Percentiles rank a stretch among this genome's conserved stretches.
Evolutionary conservation across 345 rosid species (phyloP).

Genomic region (Citrus hindsii): DNA sequence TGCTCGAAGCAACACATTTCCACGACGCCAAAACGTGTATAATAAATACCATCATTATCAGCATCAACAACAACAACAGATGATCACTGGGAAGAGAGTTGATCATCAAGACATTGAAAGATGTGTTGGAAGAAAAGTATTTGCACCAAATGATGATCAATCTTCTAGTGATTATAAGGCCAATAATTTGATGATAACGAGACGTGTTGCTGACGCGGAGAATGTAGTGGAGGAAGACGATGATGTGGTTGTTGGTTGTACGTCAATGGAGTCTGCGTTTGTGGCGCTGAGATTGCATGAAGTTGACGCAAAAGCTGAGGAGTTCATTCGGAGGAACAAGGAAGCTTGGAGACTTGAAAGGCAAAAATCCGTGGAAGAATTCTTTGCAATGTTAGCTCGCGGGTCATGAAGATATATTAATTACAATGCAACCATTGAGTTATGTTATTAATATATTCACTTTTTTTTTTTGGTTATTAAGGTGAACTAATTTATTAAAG

Average conservation of each 20-base stretch:
- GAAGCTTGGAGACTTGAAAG: conserved; percentile 15
- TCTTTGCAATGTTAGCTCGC: conserved; percentile 10
- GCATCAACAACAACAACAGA: background rate
- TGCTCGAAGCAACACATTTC: background rate
- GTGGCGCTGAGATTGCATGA: background rate
- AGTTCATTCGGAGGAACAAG: conserved; percentile 1
- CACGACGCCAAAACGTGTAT: background rate
- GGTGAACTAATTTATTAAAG: background rate
- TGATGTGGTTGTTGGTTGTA: too few relatives aligned
- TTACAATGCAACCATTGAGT: background rate
- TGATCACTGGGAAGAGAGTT: too few relatives aligned
- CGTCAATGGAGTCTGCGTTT: background rate
- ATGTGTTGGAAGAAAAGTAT: background rate
- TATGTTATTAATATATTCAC: background rate
- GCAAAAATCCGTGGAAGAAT: conserved; percentile 17
- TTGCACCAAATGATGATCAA: background rate
- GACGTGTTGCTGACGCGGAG: background rate
- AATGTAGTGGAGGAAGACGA: background rate
- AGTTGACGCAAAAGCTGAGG: conserved; percentile 27
- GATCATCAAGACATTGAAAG: background rate
- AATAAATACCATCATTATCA: background rate
- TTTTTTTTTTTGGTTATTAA: too few relatives aligned
- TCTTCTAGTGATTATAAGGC: background rate
- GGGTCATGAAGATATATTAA: background rate
- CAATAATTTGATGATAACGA: background rate